Percentiles rank a stretch among this genome's conserved stretches.
Evolutionary conservation across 2,329 filamentous ascomycete genomes (phyloP).

Genomic region (Colletotrichum sp.): DNA sequence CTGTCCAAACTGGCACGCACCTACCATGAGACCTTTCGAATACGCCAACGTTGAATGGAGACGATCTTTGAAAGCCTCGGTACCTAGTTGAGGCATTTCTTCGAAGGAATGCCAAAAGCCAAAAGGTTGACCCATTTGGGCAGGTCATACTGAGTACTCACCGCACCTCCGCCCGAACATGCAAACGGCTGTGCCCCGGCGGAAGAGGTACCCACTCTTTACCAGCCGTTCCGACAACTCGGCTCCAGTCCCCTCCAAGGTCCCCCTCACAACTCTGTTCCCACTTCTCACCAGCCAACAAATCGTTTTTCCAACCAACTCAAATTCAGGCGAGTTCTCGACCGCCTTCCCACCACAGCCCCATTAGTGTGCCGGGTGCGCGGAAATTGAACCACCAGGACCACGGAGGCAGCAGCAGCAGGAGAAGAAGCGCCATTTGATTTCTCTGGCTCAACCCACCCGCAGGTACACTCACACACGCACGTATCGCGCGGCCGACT

Average conservation of each 20-base stretch:
- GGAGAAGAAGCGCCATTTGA: not conserved
- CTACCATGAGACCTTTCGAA: not conserved
- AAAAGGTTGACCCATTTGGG: not conserved
- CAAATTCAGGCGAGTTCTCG: not conserved
- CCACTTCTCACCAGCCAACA: not conserved
- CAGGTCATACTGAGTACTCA: not conserved
- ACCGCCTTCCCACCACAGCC: not conserved
- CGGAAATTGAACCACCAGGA: not conserved
- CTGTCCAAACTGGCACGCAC: not conserved
- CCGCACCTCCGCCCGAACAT: not conserved
- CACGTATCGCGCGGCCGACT: not conserved
- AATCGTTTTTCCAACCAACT: not conserved
- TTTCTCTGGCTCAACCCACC: not conserved
- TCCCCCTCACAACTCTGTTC: not conserved
- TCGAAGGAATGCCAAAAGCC: not conserved
- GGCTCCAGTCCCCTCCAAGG: not conserved
- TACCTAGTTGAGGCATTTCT: not conserved
- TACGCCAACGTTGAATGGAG: not conserved
- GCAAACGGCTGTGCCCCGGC: not conserved
- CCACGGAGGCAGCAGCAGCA: not conserved
- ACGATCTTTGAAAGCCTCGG: not conserved
- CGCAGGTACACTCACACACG: not conserved
- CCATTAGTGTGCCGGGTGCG: not conserved
- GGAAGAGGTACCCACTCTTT: not conserved
- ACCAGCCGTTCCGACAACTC: constrained; percentile 8